phyloP scores from a whole-genome alignment of 768 basidiomycete genomes.

The Serendipita sp. region DNA sequence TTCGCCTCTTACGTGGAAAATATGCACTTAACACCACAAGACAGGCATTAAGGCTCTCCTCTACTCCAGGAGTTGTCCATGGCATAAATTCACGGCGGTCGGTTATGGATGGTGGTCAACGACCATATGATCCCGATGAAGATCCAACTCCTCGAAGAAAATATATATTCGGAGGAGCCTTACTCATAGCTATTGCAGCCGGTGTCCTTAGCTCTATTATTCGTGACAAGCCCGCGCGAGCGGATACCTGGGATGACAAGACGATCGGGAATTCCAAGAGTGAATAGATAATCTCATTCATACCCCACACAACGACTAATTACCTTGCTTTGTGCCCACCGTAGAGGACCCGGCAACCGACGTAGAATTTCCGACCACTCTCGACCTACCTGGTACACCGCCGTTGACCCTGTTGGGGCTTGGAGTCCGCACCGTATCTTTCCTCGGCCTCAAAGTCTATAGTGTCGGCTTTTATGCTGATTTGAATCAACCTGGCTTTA shows the following conservation, averaged over 20 bases:
- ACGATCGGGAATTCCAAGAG: background rate
- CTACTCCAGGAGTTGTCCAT: no score
- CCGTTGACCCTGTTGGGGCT: conserved; percentile 57
- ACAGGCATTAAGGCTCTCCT: no score
- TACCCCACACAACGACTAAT: background rate
- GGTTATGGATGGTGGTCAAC: conserved; percentile 12
- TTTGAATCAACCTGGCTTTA: conserved; percentile 31
- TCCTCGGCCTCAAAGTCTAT: conserved; percentile 77
- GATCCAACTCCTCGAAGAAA: background rate
- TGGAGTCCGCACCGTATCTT: conserved; percentile 78
- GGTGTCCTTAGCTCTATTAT: background rate
- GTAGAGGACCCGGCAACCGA: conserved; percentile 60
- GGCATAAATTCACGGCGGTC: no score
- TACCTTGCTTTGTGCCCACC: conserved; percentile 7
- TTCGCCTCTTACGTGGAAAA: no score
- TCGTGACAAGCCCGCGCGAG: no score
- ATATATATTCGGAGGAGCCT: background rate
- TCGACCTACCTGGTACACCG: conserved; percentile 46
- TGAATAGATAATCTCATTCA: background rate
- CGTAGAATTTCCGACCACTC: conserved; percentile 50
- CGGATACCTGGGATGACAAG: background rate
- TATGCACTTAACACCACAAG: no score
- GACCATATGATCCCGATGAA: conserved; percentile 29
- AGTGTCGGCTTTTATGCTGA: conserved; percentile 84
- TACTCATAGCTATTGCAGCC: background rate